Evolutionary conservation across 768 basidiomycete genomes (phyloP), one percentile per base, ranked within the genome.

Genomic region (Pleurotus tuoliensis): DNA sequence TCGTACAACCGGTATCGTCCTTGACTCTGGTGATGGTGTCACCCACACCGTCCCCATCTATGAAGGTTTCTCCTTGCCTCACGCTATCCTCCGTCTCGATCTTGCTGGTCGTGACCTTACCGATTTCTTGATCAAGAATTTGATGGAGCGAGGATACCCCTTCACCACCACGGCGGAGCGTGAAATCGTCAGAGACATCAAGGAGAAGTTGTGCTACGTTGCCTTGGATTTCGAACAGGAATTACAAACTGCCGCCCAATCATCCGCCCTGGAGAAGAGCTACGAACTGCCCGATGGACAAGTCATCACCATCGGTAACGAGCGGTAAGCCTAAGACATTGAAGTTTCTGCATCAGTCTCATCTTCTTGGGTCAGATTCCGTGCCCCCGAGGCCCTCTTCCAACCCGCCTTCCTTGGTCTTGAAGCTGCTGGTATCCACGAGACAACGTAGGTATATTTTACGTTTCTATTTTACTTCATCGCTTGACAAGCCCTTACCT

Each of bases 31-130:
- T 68, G 94, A 97, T 72, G 94, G 94, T 82, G 94, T 96, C 60
- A 87, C 90, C 55, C 94, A 97, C 82, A 93, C 91, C 25, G 94
- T 97, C 37, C 94, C 94, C 61, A 96, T 97, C 68, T 97, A 96
- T 76, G 94, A 97, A 72, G 94, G 81, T 74, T 96, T 93, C 78
- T 75, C 90, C 43, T 82, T 97, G 45, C 93, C 93, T 45, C 94
- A 97, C 71, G 92, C 94, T 63, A 95, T 97, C 69, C 83, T 87
- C 56, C 88, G 94, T 75, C 81, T 97, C 61, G 94, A 97, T 73
- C 80, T 93, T 66, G 90, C 94, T 58, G 94, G 94, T 60, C 89
- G 94, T 72, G 94, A 97, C 71, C 73, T 97, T 69, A 96, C 94
- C 59, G 86, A 87, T 57, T 86, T 76, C 71, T 73, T 94, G 63